phyloP scores from a whole-genome alignment of 1,284 basidiomycete species.

The Cryptococcus amylolentus region DNA sequence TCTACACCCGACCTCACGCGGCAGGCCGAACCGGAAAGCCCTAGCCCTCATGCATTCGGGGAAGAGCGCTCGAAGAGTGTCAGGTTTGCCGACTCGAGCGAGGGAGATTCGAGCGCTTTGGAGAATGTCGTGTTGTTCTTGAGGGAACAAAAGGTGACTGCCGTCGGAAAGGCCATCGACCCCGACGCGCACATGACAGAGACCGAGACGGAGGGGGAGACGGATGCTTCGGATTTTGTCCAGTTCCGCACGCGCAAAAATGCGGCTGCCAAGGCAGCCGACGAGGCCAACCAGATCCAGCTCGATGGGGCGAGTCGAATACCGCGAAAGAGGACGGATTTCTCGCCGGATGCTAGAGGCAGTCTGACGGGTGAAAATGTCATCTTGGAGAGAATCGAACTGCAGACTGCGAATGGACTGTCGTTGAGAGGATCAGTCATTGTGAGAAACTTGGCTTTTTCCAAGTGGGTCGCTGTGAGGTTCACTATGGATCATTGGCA shows the following conservation, averaged over 20 bases:
- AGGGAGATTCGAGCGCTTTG: slow-evolving; percentile 36
- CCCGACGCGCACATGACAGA: slow-evolving; percentile 33
- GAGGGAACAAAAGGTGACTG: slow-evolving; percentile 46
- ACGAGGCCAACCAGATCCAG: slow-evolving; percentile 29
- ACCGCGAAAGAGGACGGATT: slow-evolving; percentile 46
- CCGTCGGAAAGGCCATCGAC: slow-evolving; percentile 45
- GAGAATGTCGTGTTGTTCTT: slow-evolving; percentile 50
- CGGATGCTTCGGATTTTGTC: slow-evolving; percentile 45
- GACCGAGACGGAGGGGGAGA: slow-evolving; percentile 47
- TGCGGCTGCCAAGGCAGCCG: slow-evolving; percentile 30
- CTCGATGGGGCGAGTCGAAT: slow-evolving; percentile 38
- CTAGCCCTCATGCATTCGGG: slow-evolving; percentile 21
- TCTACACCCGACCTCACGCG: slow-evolving; percentile 48
- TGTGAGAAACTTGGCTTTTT: slow-evolving; percentile 55
- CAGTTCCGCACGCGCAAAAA: slow-evolving; percentile 45
- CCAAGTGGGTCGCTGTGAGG: slow-evolving; percentile 55
- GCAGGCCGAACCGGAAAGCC: slow-evolving; percentile 21
- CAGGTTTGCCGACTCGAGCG: slow-evolving; percentile 42
- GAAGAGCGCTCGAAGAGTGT: slow-evolving; percentile 47
- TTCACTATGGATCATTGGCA: slow-evolving; percentile 59
- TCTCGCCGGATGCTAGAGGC: slow-evolving; percentile 41
- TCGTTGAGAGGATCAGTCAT: slow-evolving; percentile 51
- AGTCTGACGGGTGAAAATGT: slow-evolving; percentile 39
- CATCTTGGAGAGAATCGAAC: slow-evolving; percentile 45
- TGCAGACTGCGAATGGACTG: slow-evolving; percentile 33